Evolutionary conservation across 306 rosid species (phyloP).

Genomic region (Castanea crenata): DNA sequence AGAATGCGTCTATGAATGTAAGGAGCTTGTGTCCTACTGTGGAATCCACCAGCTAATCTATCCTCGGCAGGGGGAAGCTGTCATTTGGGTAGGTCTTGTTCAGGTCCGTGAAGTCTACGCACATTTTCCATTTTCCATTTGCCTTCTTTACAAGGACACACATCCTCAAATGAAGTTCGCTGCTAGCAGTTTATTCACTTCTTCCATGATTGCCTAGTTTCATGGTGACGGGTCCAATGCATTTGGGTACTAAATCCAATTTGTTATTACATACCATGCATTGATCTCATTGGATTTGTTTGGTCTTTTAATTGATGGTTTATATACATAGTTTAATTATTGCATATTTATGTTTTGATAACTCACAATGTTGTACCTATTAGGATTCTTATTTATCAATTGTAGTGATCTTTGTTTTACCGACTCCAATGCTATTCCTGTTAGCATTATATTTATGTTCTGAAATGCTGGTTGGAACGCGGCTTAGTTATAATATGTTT

Average conservation of each 20-base stretch:
- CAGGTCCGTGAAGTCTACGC: no score
- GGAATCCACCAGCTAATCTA: no score
- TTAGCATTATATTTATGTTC: not conserved
- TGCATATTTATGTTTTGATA: not conserved
- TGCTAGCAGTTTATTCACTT: no score
- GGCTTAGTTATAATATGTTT: not conserved
- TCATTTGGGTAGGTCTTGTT: no score
- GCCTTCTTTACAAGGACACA: no score
- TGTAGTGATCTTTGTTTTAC: not conserved
- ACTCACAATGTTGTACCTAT: not conserved
- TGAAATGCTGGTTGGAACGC: not conserved
- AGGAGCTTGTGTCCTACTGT: no score
- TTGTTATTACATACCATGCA: not conserved
- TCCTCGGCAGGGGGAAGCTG: no score
- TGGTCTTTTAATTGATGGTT: constrained; percentile 6
- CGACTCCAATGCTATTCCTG: not conserved
- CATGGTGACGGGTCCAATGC: no score
- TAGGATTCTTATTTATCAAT: not conserved
- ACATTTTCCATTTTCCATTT: no score
- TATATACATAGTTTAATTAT: not conserved
- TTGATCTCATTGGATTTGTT: not conserved
- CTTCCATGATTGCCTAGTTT: no score
- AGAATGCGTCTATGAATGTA: no score
- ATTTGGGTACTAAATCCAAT: not conserved
- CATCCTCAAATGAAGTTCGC: no score